A percentile compares a stretch with the other conserved stretches of the same genome.
These are phyloP conservation scores for Syzygium jambos DNA, from an alignment of 345 rosid species.

Conservation along the genomic window DNA sequence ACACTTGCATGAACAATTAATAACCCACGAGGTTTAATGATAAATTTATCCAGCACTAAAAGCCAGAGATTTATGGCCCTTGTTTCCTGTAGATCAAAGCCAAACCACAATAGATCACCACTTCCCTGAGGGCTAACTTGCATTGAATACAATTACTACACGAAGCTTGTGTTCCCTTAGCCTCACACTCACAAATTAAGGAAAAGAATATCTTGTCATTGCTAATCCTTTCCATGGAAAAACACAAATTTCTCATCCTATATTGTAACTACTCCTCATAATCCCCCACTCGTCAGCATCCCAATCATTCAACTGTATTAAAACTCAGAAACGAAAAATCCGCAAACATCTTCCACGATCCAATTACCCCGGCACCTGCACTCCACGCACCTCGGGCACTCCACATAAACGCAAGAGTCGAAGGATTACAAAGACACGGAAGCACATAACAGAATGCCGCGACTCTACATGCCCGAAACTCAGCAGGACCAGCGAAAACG, in stretches of 20 bases:
- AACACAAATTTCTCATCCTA: neutral
- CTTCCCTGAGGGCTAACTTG: neutral
- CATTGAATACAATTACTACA: neutral
- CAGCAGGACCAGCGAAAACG: neutral
- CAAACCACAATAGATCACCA: neutral
- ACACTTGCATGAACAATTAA: slow-evolving; percentile 18
- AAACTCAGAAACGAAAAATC: neutral
- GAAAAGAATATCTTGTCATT: neutral
- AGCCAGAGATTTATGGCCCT: neutral
- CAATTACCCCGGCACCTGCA: neutral
- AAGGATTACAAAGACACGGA: neutral
- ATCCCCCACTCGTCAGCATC: neutral
- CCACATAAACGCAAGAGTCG: neutral
- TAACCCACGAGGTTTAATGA: neutral
- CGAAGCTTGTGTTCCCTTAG: neutral
- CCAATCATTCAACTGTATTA: neutral
- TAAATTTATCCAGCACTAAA: neutral
- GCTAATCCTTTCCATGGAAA: neutral
- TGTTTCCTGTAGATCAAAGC: neutral
- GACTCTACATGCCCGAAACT: neutral
- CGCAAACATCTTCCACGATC: neutral
- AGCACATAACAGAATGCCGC: neutral
- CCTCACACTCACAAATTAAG: neutral
- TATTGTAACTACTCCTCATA: neutral
- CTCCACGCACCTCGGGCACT: neutral